These are phyloP conservation scores for Rossbeevera mucosa DNA, from an alignment of 768 basidiomycete species.

Conservation along the genomic window DNA sequence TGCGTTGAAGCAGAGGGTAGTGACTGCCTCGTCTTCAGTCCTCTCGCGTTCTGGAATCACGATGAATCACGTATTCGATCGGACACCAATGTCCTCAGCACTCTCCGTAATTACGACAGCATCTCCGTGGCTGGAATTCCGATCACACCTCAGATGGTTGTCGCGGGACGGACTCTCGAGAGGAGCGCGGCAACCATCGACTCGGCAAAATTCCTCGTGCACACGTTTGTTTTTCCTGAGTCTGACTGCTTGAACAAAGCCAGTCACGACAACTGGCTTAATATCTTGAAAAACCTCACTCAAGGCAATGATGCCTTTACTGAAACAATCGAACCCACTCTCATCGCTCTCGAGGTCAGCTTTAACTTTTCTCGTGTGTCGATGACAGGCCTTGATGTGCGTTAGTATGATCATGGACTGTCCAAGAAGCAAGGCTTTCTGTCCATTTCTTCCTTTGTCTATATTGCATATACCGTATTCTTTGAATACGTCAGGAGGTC, in stretches of 20 bases:
- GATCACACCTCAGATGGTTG: slow-evolving; percentile 69
- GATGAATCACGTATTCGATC: slow-evolving; percentile 49
- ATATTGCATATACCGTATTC: slow-evolving; percentile 72
- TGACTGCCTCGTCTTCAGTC: slow-evolving; percentile 67
- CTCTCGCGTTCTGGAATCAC: slow-evolving; percentile 70
- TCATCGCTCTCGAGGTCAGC: slow-evolving; percentile 44
- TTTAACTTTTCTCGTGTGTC: slow-evolving; percentile 10
- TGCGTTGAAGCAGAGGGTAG: slow-evolving; percentile 54
- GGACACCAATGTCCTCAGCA: slow-evolving; percentile 55
- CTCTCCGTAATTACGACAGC: slow-evolving; percentile 50
- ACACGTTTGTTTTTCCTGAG: slow-evolving; percentile 82
- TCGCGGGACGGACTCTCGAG: slow-evolving; percentile 62
- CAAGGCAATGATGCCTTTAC: slow-evolving; percentile 35
- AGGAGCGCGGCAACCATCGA: slow-evolving; percentile 50
- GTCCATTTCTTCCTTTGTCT: slow-evolving; percentile 66
- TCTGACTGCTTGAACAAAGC: slow-evolving; percentile 59
- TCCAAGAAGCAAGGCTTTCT: slow-evolving; percentile 46
- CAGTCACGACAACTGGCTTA: slow-evolving; percentile 62
- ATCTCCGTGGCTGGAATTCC: slow-evolving; percentile 58
- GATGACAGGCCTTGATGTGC: slow-evolving; percentile 7
- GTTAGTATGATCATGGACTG: slow-evolving; percentile 50
- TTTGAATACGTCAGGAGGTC: slow-evolving; percentile 71
- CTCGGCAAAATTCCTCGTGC: slow-evolving; percentile 64
- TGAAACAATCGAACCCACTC: slow-evolving; percentile 39
- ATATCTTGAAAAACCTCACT: slow-evolving; percentile 45